Evolutionary conservation across 768 basidiomycete genomes (phyloP).

Genomic region (Mycena capillaripes): DNA sequence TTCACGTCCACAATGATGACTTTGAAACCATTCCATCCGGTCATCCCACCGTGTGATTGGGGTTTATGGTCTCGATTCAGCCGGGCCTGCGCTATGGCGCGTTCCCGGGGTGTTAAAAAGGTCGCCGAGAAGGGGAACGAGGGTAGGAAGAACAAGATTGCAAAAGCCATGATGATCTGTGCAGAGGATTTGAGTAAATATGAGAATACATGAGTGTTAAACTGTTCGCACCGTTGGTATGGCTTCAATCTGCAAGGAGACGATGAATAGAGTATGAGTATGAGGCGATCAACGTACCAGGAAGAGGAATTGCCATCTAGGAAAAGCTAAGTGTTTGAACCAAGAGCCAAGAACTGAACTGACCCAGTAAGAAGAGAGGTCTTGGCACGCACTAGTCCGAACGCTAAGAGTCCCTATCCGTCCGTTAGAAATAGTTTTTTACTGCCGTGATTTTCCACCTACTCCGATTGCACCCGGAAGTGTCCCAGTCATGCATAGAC

Average conservation of each 20-base stretch:
- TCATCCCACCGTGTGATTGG: slow-evolving; percentile 70
- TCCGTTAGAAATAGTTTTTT: not conserved
- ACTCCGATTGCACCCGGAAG: slow-evolving; percentile 70
- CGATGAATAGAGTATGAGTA: not conserved
- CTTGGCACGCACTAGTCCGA: slow-evolving; percentile 66
- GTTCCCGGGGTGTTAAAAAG: slow-evolving; percentile 66
- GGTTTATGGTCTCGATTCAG: slow-evolving; percentile 69
- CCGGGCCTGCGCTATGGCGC: slow-evolving; percentile 70
- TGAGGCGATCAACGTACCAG: slow-evolving; percentile 49
- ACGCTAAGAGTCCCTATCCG: slow-evolving; percentile 65
- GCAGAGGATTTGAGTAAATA: not conserved
- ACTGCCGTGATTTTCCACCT: not conserved
- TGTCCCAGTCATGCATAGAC: slow-evolving; percentile 71
- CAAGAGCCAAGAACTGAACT: slow-evolving; percentile 10
- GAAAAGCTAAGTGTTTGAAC: not conserved
- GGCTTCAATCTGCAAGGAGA: slow-evolving; percentile 60
- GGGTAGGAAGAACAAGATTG: slow-evolving; percentile 65
- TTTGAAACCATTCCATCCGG: slow-evolving; percentile 68
- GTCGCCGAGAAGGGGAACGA: slow-evolving; percentile 69
- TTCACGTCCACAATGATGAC: slow-evolving; percentile 63
- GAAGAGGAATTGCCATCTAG: slow-evolving; percentile 73
- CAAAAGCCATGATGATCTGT: slow-evolving; percentile 60
- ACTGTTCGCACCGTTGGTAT: slow-evolving; percentile 56
- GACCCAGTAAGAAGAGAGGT: slow-evolving; percentile 60
- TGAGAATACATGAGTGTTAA: too few species aligned